phyloP scores from a whole-genome alignment of 805 yeast genomes.

The Zygotorulaspora danielsina region DNA sequence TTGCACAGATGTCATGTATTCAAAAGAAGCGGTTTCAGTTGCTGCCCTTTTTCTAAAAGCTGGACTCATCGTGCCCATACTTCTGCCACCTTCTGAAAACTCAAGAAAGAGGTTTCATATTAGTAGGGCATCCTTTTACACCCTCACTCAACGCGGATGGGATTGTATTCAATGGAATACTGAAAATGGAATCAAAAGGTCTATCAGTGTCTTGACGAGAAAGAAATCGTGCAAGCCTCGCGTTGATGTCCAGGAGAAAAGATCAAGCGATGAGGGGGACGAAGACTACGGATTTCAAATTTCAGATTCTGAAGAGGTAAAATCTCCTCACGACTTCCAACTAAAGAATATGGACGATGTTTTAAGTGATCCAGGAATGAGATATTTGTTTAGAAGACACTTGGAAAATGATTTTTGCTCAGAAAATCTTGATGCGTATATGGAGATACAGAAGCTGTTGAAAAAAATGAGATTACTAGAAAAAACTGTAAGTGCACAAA shows the following conservation, averaged over 20 bases:
- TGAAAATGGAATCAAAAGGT: constrained; percentile 7
- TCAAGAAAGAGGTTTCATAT: constrained; percentile 30
- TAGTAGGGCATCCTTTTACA: constrained; percentile 41
- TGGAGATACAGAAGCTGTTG: constrained; percentile 51
- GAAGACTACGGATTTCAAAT: background rate
- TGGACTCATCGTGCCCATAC: constrained; percentile 46
- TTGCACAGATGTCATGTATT: constrained; percentile 66
- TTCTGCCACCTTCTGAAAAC: constrained; percentile 36
- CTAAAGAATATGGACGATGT: constrained; percentile 37
- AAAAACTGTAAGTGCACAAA: constrained; percentile 36
- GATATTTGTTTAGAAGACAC: constrained; percentile 63
- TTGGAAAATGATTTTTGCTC: constrained; percentile 59
- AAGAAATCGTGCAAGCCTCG: background rate
- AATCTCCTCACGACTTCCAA: background rate
- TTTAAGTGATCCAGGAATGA: constrained; percentile 69
- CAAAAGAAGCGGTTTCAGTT: constrained; percentile 49
- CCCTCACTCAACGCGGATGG: constrained; percentile 42
- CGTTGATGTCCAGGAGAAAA: background rate
- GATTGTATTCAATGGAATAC: constrained; percentile 34
- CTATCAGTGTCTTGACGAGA: constrained; percentile 1
- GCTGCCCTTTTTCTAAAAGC: constrained; percentile 47
- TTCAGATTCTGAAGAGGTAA: background rate
- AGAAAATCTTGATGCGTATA: constrained; percentile 72
- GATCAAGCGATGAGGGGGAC: background rate
- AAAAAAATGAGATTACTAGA: constrained; percentile 44